Evolutionary conservation across 2,329 filamentous ascomycete species (phyloP).

Genomic region (Neofusicoccum cordaticola): DNA sequence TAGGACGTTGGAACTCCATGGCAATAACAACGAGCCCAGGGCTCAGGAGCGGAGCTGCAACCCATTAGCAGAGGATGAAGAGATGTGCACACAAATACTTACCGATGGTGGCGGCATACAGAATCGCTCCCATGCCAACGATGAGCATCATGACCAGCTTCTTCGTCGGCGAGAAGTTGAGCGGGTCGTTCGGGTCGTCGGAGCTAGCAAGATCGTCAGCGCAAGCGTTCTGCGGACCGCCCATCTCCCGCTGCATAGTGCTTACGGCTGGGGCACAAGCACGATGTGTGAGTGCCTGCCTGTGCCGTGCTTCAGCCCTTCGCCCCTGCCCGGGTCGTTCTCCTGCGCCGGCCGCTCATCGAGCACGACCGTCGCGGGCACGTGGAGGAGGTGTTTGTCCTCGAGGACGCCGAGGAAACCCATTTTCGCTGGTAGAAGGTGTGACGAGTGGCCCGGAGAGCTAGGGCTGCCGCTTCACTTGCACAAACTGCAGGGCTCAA

Average conservation of each 20-base stretch:
- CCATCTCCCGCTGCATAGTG: background rate
- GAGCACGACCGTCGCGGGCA: conserved; percentile 34
- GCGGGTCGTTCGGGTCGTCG: conserved; percentile 35
- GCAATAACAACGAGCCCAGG: conserved; percentile 35
- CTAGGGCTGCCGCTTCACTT: background rate
- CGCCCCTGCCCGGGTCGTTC: conserved; percentile 19
- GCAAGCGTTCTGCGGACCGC: too few species aligned
- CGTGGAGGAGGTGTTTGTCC: conserved; percentile 33
- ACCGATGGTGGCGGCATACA: conserved; percentile 26
- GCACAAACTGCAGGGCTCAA: background rate
- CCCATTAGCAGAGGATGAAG: conserved; percentile 10
- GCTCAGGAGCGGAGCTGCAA: conserved; percentile 32
- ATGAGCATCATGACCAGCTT: conserved; percentile 34
- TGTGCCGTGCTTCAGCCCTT: conserved; percentile 31
- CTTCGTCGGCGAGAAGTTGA: conserved; percentile 34
- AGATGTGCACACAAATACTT: background rate
- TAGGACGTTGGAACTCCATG: conserved; percentile 25
- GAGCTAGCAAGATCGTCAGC: conserved; percentile 18
- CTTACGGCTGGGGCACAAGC: conserved; percentile 34
- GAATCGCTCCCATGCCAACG: conserved; percentile 30
- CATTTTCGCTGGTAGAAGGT: conserved; percentile 21
- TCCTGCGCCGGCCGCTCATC: conserved; percentile 25
- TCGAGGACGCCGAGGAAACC: conserved; percentile 34
- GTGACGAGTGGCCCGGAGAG: background rate
- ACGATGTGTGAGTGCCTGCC: conserved; percentile 33